Evolutionary conservation across 306 rosid genomes (phyloP).

Genomic region (Geum urbanum): DNA sequence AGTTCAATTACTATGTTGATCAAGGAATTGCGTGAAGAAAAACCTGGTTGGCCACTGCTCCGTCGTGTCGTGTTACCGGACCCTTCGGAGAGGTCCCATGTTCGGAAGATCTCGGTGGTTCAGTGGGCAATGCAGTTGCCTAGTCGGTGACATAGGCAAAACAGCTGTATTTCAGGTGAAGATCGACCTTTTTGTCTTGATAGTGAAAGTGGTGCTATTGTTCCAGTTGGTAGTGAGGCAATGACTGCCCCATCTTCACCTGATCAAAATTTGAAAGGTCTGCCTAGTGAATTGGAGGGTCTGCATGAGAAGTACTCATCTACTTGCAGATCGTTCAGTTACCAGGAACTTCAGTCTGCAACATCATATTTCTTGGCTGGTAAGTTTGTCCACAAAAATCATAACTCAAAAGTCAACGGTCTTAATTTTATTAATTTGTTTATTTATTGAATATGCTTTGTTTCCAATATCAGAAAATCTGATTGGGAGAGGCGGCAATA

Average conservation of each 20-base stretch:
- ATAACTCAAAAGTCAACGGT: conserved; percentile 16
- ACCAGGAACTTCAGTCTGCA: conserved; percentile 66
- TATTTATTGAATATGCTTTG: background rate
- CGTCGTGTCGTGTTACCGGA: conserved; percentile 37
- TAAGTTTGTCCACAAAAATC: conserved; percentile 29
- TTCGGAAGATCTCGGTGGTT: conserved; percentile 62
- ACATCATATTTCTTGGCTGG: conserved; percentile 82
- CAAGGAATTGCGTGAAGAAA: conserved; percentile 44
- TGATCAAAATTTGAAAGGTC: conserved; percentile 26
- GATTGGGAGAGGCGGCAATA: conserved; percentile 92
- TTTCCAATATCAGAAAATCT: conserved; percentile 60
- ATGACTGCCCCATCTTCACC: conserved; percentile 33
- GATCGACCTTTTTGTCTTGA: conserved; percentile 41
- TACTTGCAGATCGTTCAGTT: conserved; percentile 68
- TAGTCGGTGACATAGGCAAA: conserved; percentile 37
- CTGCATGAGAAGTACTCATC: conserved; percentile 81
- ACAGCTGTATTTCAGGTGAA: conserved; percentile 27
- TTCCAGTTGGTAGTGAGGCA: conserved; percentile 50
- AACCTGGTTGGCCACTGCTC: conserved; percentile 96
- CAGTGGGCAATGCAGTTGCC: conserved; percentile 98
- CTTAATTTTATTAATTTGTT: background rate
- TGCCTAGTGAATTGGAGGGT: conserved; percentile 70
- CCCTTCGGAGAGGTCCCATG: conserved; percentile 27
- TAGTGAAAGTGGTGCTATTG: conserved; percentile 70
- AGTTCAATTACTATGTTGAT: conserved; percentile 34